Conservation (phyloP, 1,284 basidiomycete species). For the Cerrena zonata region DNA sequence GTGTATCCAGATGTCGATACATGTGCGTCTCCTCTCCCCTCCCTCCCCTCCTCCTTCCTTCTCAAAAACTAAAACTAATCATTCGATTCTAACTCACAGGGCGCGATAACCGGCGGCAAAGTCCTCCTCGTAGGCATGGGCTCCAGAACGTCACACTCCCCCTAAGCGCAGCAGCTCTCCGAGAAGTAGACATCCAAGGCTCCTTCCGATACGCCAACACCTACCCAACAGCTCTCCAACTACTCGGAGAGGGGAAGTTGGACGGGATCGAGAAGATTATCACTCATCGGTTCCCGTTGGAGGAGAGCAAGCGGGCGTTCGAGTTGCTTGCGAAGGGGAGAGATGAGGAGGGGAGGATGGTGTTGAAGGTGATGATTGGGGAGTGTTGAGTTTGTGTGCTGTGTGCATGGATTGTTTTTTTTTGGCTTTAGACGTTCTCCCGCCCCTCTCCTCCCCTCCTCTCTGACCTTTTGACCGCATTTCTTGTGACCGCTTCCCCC, state of each 20-base stretch:
- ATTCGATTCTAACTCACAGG: slow-evolving; percentile 35
- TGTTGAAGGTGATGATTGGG: slow-evolving; percentile 81
- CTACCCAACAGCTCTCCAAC: slow-evolving; percentile 75
- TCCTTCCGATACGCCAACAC: slow-evolving; percentile 88
- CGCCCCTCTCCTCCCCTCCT: not conserved
- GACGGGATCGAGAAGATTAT: slow-evolving; percentile 67
- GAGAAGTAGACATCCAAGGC: slow-evolving; percentile 91
- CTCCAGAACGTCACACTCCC: slow-evolving; percentile 74
- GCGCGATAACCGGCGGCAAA: slow-evolving; percentile 78
- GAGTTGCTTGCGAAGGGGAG: slow-evolving; percentile 70
- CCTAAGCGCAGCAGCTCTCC: slow-evolving; percentile 73
- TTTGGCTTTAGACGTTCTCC: not conserved
- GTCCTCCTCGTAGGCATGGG: slow-evolving; percentile 96
- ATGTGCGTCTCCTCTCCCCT: slow-evolving; percentile 46
- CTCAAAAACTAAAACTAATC: not conserved
- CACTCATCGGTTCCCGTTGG: slow-evolving; percentile 72
- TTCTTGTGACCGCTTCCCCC: not conserved
- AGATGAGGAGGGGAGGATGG: slow-evolving; percentile 73
- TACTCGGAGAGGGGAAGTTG: slow-evolving; percentile 53
- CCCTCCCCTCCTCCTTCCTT: not conserved
- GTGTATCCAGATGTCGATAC: slow-evolving; percentile 82
- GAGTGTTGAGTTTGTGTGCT: not conserved
- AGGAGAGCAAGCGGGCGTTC: slow-evolving; percentile 68
- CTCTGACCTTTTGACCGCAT: not conserved
- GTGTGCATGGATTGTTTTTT: not conserved